A percentile compares a stretch with the other conserved stretches of the same genome.
Conservation (phyloP, 176 grass and related monocot genomes). For the Oropetium thomaeum region DNA sequence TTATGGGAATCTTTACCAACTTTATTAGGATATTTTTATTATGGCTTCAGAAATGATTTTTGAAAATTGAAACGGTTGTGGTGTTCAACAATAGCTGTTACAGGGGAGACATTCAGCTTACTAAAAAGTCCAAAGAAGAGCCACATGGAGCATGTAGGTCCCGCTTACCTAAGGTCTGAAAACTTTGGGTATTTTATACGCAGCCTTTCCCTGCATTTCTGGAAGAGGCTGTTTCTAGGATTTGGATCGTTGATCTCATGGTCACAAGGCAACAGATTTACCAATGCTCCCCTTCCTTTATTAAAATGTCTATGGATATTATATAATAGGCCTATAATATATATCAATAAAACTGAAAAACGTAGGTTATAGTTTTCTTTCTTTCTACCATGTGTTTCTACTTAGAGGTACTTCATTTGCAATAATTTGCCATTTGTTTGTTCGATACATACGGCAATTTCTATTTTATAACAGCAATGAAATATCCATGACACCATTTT, state of each 20-base stretch:
- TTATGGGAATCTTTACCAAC: not conserved
- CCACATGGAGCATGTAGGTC: no score
- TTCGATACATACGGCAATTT: not conserved
- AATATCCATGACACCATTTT: conserved; percentile 12
- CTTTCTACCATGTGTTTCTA: not conserved
- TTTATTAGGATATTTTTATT: not conserved
- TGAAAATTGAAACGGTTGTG: not conserved
- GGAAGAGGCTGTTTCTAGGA: no score
- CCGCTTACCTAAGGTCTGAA: no score
- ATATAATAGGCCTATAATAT: no score
- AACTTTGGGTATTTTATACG: no score
- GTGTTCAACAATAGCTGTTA: not conserved
- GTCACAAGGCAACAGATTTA: no score
- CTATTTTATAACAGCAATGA: not conserved
- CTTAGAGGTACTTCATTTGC: conserved; percentile 8
- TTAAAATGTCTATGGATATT: not conserved
- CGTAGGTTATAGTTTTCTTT: not conserved
- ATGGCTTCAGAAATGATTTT: not conserved
- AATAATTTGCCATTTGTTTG: not conserved
- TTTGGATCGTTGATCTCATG: no score
- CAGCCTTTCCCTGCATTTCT: no score
- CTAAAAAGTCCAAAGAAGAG: no score
- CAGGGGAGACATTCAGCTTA: not conserved
- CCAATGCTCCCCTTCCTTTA: no score
- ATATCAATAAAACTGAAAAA: conserved; percentile 1